phyloP scores from a whole-genome alignment of 805 yeast genomes.

The Candida pini region DNA sequence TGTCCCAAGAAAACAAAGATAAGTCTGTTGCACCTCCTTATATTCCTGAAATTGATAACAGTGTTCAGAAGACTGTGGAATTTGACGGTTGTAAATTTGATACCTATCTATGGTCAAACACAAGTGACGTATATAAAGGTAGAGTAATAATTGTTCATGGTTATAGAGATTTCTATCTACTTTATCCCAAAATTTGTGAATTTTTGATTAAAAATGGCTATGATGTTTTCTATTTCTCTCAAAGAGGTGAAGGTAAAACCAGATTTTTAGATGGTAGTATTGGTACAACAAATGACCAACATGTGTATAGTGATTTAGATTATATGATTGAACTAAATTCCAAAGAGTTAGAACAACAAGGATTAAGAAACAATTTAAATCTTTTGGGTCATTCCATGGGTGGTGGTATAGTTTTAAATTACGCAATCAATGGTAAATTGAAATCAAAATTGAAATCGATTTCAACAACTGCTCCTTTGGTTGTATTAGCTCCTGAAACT shows the following conservation, averaged over 20 bases:
- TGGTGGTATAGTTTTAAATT: constrained; percentile 64
- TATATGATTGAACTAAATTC: constrained; percentile 44
- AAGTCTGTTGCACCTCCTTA: constrained; percentile 9
- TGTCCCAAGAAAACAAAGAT: too few species aligned
- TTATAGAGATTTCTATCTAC: constrained; percentile 51
- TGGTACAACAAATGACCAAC: constrained; percentile 54
- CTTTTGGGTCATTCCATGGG: constrained; percentile 79
- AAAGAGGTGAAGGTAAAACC: constrained; percentile 71
- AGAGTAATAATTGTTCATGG: constrained; percentile 65
- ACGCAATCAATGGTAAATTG: constrained; percentile 50
- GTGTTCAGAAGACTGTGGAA: constrained; percentile 4
- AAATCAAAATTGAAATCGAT: constrained; percentile 41
- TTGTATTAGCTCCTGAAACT: constrained; percentile 52
- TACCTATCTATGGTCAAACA: constrained; percentile 16
- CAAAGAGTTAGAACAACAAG: constrained; percentile 25
- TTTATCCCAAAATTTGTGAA: constrained; percentile 52
- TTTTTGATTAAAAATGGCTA: constrained; percentile 46
- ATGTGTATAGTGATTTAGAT: constrained; percentile 55
- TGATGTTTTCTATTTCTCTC: constrained; percentile 66
- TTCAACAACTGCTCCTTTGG: constrained; percentile 54
- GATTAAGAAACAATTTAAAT: constrained; percentile 34
- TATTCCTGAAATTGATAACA: constrained; percentile 4
- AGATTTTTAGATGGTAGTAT: constrained; percentile 40
- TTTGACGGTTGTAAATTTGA: constrained; percentile 19
- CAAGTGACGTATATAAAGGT: constrained; percentile 34